Evolutionary conservation across 106 monocot species (phyloP), one percentile per base, ranked within the genome.

Genomic region (Phalaenopsis aphrodite): DNA sequence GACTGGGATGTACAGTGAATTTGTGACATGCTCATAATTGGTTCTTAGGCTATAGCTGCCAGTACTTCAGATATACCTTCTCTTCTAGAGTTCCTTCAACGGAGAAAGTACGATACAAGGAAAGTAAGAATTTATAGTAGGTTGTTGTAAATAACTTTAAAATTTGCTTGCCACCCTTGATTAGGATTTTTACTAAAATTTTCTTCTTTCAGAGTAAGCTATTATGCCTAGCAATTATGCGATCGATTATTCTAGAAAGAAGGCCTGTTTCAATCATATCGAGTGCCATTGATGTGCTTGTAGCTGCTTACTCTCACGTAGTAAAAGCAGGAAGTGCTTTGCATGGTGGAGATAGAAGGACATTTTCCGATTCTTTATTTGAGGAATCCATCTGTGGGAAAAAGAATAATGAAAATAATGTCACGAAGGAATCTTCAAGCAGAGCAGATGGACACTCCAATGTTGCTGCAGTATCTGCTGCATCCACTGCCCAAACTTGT

Each of bases 31-130:
- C 7, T 36, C 72, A 57, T 78, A 19, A 67, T 72, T 82, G 30
- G 37, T 16, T 43, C 72, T 24, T 67, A 98, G 98, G 98, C 94
- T 67, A 99, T 99, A 85, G 87, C 98, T 84, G 87, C 94, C 45
- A 93, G 92, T 86, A 88, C 91, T 78, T 99, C 98, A 36, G 94
- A 99, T 21, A 85, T 91, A 80, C 89, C 90, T 72, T 89, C 82
- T 57, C 73, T 94, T 76, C 76, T 99, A 61, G 91, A 93, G 61
- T 99, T 99, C 81, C 86, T 99, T 72, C 98, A 99, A 84, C 82
- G 93, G 49, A 84, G 94, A 47, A 90, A 85, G 48, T 92, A 84
- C 48, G 92, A 99, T 41, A 88, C 92, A 9, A 66, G 64, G 56
- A 89, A 85, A 90, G 97, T 92, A 88, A 45, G 56, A 73, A 19